Conservation (phyloP, 2,329 filamentous ascomycete genomes). For the Aspergillus japonicus region DNA sequence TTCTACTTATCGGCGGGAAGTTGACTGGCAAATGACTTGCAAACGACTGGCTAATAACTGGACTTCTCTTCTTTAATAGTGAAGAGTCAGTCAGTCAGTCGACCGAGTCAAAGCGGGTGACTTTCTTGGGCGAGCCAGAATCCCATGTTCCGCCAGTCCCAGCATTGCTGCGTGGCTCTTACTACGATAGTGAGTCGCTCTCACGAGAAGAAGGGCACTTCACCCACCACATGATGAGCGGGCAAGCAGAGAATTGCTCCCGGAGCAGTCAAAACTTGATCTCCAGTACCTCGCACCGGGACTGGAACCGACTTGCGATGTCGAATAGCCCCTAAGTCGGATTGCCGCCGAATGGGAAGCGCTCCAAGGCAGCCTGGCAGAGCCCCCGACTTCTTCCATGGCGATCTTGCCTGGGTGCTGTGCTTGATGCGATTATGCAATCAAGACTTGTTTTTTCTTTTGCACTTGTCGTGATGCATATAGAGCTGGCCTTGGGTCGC, state of each 20-base stretch:
- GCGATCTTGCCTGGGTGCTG: neutral
- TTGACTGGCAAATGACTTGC: too few species aligned
- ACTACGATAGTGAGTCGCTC: slow-evolving; percentile 15
- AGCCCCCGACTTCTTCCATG: neutral
- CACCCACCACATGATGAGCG: neutral
- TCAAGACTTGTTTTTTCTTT: neutral
- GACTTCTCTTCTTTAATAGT: neutral
- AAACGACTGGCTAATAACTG: too few species aligned
- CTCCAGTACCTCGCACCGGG: neutral
- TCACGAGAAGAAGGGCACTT: neutral
- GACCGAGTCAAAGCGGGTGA: neutral
- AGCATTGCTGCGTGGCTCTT: slow-evolving; percentile 12
- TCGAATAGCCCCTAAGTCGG: neutral
- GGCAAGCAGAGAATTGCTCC: neutral
- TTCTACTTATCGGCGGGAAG: slow-evolving; percentile 8
- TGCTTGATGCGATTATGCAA: neutral
- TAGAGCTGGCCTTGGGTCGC: neutral
- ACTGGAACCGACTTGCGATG: neutral
- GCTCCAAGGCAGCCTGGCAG: neutral
- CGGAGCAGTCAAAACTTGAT: neutral
- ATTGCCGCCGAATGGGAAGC: neutral
- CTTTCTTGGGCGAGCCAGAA: neutral
- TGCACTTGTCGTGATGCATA: neutral
- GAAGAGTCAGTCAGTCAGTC: slow-evolving; percentile 1
- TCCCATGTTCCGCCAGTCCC: slow-evolving; percentile 1